These are phyloP conservation scores for Alternaria sp. DNA, from an alignment of 2,329 filamentous ascomycete genomes.

Conservation along the genomic window DNA sequence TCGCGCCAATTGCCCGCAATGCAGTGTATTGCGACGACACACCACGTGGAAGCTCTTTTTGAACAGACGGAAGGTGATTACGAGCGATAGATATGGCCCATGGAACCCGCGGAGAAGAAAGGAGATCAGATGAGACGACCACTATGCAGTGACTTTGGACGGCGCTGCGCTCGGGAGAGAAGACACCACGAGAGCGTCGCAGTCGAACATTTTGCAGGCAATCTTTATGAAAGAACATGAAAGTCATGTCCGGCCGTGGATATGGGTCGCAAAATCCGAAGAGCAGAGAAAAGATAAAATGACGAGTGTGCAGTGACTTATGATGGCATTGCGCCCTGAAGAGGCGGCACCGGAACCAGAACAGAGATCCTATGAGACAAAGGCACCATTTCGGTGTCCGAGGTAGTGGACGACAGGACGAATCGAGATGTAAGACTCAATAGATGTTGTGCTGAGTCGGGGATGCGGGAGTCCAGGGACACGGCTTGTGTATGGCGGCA, in stretches of 20 bases:
- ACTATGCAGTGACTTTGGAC: not conserved
- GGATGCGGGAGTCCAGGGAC: too few relatives aligned
- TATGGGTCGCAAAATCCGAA: not conserved
- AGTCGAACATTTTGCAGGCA: not conserved
- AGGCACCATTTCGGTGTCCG: not conserved
- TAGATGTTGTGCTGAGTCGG: too few relatives aligned
- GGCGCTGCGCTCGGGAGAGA: not conserved
- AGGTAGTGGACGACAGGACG: not conserved
- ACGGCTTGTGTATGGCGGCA: too few relatives aligned
- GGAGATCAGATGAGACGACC: not conserved
- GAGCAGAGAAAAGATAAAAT: not conserved
- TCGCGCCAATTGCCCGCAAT: not conserved
- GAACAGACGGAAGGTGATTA: not conserved
- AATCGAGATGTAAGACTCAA: too few relatives aligned
- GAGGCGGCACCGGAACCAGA: not conserved
- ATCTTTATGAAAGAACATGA: not conserved
- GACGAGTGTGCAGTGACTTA: not conserved
- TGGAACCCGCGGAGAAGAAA: not conserved
- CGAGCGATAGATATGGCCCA: not conserved
- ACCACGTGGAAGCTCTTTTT: not conserved
- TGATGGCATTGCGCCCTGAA: not conserved
- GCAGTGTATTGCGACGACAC: not conserved
- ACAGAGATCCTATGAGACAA: not conserved
- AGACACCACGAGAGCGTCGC: not conserved
- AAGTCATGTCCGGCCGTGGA: not conserved